Conservation (phyloP, 805 yeast genomes). For the Hanseniaspora mollemarum region DNA sequence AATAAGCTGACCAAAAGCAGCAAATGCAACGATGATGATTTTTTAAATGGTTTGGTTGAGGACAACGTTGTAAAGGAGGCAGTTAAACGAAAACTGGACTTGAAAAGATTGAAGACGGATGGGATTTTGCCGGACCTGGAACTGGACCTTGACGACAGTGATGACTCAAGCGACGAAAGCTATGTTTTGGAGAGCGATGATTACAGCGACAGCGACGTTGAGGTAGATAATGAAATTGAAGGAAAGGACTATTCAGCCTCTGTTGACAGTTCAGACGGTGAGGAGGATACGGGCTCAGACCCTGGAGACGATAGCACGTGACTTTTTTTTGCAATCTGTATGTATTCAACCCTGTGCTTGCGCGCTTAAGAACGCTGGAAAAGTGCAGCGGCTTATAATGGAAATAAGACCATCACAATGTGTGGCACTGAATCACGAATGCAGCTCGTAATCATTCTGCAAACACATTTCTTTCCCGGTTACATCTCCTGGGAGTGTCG, state of each 20-base stretch:
- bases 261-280: neutral
- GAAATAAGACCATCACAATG: too few relatives aligned
- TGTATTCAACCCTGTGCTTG: too few relatives aligned
- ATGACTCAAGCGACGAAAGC: slow-evolving; percentile 3
- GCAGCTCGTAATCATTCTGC: too few relatives aligned
- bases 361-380: too few relatives aligned
- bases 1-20: slow-evolving; percentile 19
- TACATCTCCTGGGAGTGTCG: too few relatives aligned
- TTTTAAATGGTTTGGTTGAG: neutral
- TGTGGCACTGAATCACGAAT: too few relatives aligned
- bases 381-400: too few relatives aligned
- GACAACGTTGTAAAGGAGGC: slow-evolving; percentile 3
- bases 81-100: neutral
- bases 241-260: slow-evolving; percentile 2
- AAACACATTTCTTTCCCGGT: too few relatives aligned
- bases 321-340: too few relatives aligned
- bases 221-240: slow-evolving; percentile 15
- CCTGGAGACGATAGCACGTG: too few relatives aligned
- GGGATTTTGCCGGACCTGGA: slow-evolving; percentile 5
- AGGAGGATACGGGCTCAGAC: too few relatives aligned
- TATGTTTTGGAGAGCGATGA: neutral
- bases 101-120: slow-evolving; percentile 5
- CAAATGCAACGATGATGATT: slow-evolving; percentile 22
- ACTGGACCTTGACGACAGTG: neutral
- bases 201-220: slow-evolving; percentile 5